Evolutionary conservation across 225 moss, liverwort and hornwort genomes (phyloP).

Genomic region (Marchantia polymorpha): DNA sequence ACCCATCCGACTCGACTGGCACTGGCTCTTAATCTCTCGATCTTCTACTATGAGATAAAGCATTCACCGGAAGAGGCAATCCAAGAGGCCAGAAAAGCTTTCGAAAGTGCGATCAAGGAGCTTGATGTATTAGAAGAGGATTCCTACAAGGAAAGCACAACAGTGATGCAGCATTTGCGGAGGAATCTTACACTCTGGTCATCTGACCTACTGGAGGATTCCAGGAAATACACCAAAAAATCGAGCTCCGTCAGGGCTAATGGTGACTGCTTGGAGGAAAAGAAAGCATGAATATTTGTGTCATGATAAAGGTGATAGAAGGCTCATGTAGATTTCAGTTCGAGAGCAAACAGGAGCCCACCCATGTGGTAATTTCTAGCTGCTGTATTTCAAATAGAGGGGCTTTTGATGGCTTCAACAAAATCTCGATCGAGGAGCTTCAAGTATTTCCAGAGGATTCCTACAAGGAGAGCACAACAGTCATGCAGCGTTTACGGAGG

Average conservation of each 20-base stretch:
- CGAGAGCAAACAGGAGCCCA: too few species aligned
- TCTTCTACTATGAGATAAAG: slow-evolving; percentile 1
- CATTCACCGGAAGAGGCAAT: background rate
- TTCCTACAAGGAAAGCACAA: background rate
- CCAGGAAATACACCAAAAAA: too few species aligned
- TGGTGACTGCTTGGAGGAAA: too few species aligned
- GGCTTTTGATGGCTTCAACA: background rate
- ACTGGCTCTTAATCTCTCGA: slow-evolving; percentile 4
- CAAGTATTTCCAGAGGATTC: background rate
- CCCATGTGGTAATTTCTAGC: too few species aligned
- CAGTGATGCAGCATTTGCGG: background rate
- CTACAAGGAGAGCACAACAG: background rate
- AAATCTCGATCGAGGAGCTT: background rate
- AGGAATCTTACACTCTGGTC: background rate
- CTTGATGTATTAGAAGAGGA: background rate
- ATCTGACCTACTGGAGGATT: too few species aligned
- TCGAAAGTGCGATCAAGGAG: background rate
- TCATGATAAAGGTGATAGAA: too few species aligned
- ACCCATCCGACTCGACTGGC: background rate
- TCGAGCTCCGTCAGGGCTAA: too few species aligned
- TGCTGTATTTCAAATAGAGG: too few species aligned
- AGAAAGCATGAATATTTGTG: too few species aligned
- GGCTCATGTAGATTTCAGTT: too few species aligned
- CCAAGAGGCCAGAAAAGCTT: background rate
- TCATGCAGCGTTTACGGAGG: background rate